Evolutionary conservation across 352 stramenopile genomes (phyloP).

Genomic region (Globisporangium paddicum): DNA sequence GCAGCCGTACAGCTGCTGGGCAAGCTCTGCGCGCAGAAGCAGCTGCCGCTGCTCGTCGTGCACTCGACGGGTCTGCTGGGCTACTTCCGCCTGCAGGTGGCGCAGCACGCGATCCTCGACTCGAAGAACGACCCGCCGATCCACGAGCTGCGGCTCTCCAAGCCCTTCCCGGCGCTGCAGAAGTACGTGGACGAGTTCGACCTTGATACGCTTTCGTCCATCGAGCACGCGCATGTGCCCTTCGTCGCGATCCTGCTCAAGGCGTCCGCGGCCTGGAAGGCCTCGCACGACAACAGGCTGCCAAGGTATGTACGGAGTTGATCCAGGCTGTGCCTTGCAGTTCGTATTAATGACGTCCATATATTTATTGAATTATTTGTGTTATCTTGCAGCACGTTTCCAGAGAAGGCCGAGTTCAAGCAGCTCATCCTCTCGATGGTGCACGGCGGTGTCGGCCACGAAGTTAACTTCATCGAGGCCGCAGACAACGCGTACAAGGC

Average conservation of each 20-base stretch:
- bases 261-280: constrained; percentile 53
- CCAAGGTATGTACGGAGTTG: too few relatives aligned
- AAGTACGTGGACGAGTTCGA: constrained; percentile 51
- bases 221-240: constrained; percentile 91
- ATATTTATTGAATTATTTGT: background rate
- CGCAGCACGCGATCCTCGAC: constrained; percentile 86
- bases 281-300: constrained; percentile 29
- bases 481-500: constrained; percentile 90
- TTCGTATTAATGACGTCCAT: background rate
- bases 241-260: constrained; percentile 92
- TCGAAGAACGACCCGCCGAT: constrained; percentile 82
- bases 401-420: constrained; percentile 92
- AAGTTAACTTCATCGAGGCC: constrained; percentile 97
- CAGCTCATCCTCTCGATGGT: constrained; percentile 55
- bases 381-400: constrained; percentile 35
- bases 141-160: constrained; percentile 88
- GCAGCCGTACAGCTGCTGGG: constrained; percentile 48
- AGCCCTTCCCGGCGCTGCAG: constrained; percentile 68
- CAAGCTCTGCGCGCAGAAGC: constrained; percentile 53
- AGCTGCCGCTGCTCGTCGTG: constrained; percentile 80
- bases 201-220: constrained; percentile 62
- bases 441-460: constrained; percentile 49
- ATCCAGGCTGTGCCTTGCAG: too few relatives aligned
- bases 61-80: constrained; percentile 93
- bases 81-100: constrained; percentile 85